Base-by-base conservation (phyloP, 2,329 filamentous ascomycete genomes). In the Penicillium sp. region DNA sequence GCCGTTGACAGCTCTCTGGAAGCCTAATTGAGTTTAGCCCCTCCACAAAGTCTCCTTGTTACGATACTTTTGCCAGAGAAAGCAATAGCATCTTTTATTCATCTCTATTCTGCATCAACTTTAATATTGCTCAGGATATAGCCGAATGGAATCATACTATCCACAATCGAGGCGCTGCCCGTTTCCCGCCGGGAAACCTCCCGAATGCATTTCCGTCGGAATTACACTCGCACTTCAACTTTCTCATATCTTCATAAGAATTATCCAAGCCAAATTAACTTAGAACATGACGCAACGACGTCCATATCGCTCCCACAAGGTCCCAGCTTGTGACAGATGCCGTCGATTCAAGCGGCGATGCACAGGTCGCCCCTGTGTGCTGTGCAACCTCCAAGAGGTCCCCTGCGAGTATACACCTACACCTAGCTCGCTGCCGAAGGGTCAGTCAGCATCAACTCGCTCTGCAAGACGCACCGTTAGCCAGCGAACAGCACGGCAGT, bases 1-100 rank as follows among this genome's bases (percentile, higher is more conserved):
- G 38, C 51, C 11, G 51, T 21, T 13, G 50, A 7, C 62, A 59
- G 58, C 65, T 63, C 64, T 66, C 67, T 58, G 51, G 54, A 67
- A 71, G 58, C 71, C 71, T 71, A 65, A 72, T 71, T 41, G 35
- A 64, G 69, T 64, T 63, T 65, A 68, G 67, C 47, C 13, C 35
- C 13, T 19, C 23, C 46, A 48, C 7, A 7, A 23, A 23, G 46
- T 19, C 35, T 23, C 46, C 7, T 9, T 41, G 21, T 11, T 59
- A 51, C 52, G 15, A 51, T n/a, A 51, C 31, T 23, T 31, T 31
- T 19, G 23, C 50, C n/a, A 5, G n/a, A 13, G 29, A 53, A 41
- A 53, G 5, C 8, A 41, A 7, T 17, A 19, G 11, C 15, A 51
- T 51, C 30, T n/a, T n/a, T 8, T n/a, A n/a, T 17, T 26, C 26